phyloP scores from a whole-genome alignment of 2,329 filamentous ascomycete genomes.

The Alternaria metachromatica region DNA sequence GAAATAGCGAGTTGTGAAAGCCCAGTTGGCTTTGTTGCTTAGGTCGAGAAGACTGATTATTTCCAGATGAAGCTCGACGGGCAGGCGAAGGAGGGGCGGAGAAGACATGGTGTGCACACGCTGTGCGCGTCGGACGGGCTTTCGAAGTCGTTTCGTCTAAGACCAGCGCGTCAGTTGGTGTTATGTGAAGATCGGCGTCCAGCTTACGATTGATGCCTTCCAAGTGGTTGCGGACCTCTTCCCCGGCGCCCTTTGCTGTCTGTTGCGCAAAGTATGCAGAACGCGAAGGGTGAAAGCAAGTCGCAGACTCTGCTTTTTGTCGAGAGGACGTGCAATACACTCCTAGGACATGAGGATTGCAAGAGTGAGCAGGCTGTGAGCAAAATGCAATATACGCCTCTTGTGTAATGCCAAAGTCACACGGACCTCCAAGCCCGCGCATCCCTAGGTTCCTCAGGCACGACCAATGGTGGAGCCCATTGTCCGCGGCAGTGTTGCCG shows the following conservation, averaged over 20 bases:
- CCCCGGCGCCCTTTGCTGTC: neutral
- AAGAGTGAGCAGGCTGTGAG: constrained; percentile 3
- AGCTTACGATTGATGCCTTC: constrained; percentile 3
- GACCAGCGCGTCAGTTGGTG: neutral
- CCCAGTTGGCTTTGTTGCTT: constrained; percentile 24
- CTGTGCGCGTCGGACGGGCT: neutral
- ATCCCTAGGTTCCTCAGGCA: constrained; percentile 2
- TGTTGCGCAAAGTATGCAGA: neutral
- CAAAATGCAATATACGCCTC: constrained; percentile 1
- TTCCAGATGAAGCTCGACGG: constrained; percentile 32
- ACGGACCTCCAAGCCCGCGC: constrained; percentile 12
- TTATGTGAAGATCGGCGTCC: neutral
- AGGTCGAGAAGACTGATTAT: constrained; percentile 31
- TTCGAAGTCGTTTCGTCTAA: neutral
- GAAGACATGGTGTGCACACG: constrained; percentile 13
- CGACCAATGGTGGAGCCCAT: constrained; percentile 7
- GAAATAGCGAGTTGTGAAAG: constrained; percentile 26
- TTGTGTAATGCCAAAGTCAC: constrained; percentile 13
- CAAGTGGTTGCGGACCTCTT: neutral
- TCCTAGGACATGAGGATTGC: neutral
- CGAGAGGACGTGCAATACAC: neutral
- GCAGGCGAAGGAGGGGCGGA: constrained; percentile 28
- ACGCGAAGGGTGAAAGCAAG: neutral
- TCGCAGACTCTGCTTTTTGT: neutral
- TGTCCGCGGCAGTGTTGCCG: constrained; percentile 14